Evolutionary conservation across 805 yeast species (phyloP), one percentile per base, ranked within the genome.

Genomic region (Kodamaea kakaduensis): DNA sequence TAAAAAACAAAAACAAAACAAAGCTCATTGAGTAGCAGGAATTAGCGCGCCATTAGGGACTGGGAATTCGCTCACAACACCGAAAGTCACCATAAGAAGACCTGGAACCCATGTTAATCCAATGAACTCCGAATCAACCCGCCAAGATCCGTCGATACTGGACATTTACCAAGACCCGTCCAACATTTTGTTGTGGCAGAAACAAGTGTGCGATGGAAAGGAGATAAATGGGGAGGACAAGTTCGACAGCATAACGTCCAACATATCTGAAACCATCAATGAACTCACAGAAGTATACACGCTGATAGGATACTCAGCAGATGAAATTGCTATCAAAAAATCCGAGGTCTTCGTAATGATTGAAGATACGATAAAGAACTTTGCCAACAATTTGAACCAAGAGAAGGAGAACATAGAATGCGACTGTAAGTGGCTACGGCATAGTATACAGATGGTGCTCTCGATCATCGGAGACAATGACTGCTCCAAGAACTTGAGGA

Each of bases 251-350:
- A 61, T 66, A 12, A 54, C 61, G 3, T 38, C 50, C 17, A 56
- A 61, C 22, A 64, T 67, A n/a, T 56, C 58, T 36, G 43, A 46
- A n/a, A 59, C 71, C 6, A 55, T 67, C 12, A 44, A 41, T 43
- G 69, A 71, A 34, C 51, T 77, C n/a, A 65, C 70, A 33, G 47
- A 48, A 4, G 65, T 75, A 7, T 76, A 76, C 49, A 59, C 61
- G 31, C 69, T 66, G 38, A 77, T 78, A 25, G 84, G 84, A 1
- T 76, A 72, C 47, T 64, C 79, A 1, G 51, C 63, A n/a, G 47
- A 52, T 6, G 81, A 77, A 38, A 69, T 75, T 2, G 49, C 68
- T 9, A 55, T 54, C 23, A 77, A 75, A 44, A 77, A 75, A 44
- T 54, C 67, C 21, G 62, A 64, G 28, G 68, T 78, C 9, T 77